Base-by-base conservation (phyloP, 352 stramenopile genomes). In the Paralagenidium karlingii region DNA sequence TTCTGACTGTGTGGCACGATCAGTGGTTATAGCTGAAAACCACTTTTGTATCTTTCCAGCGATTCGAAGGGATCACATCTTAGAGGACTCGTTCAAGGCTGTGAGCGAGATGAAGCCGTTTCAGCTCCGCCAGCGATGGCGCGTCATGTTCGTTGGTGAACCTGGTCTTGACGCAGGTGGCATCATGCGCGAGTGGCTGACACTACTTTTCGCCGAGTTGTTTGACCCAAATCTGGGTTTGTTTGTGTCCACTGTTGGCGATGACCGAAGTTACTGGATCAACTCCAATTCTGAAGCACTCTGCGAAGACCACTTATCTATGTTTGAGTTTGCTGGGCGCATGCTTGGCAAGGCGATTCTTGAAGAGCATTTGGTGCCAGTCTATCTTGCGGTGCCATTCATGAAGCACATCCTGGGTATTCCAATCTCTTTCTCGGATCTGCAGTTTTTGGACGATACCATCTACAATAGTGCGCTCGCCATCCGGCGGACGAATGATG, bases 131-230 rank as follows among this genome's bases (percentile, higher is more conserved):
- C 73, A 93, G 47, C 69, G 75, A 7, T 84, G 71, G 68, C 63
- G 76, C 11, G 75, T 94, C 15, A 68, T 88, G 29, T 95, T 95
- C 48, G 66, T 80, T 2, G 80, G 78, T 19, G 82, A 95, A 39
- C 69, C 77, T 0, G 83, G 60, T 1, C 49, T 95, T 22, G 83
- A 95, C 51, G 83, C 82, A 13, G 83, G 83, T 24, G 83, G 81
- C 8, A 63, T 95, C 20, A 86, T 92, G 63, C 73, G 83, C 15
- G 83, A 94, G 51, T 95, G 83, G 83, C 93, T 94, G 47, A 83
- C 71, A 24, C 57, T 94, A 11, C 49, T 93, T 12, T 86, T 84
- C 39, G 53, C 53, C 0, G 76, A 86, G 43, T 43, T 95, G 2
- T 94, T 95, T 18, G 78, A 88, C 40, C 75, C 74, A 0, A 45